phyloP scores from a whole-genome alignment of 768 basidiomycete genomes.

The Paxillus rubicundulus region DNA sequence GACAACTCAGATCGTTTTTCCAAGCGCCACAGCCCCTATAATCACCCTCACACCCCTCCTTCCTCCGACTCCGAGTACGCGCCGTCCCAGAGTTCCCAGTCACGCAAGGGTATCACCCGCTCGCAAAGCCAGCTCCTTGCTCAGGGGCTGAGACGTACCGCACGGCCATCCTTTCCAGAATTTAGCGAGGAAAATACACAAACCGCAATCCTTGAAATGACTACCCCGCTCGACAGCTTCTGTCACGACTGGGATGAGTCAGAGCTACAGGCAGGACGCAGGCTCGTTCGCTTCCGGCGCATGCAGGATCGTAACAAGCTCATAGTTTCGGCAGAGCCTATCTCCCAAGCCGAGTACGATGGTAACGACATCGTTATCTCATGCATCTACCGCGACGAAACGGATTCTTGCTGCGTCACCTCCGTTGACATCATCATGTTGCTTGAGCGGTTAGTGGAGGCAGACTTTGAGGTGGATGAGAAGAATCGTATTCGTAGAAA shows the following conservation, averaged over 20 bases:
- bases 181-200: conserved; percentile 43
- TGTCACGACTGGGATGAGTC: conserved; percentile 59
- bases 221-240: conserved; percentile 54
- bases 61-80: conserved; percentile 40
- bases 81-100: conserved; percentile 27
- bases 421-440: conserved; percentile 96
- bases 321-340: conserved; percentile 73
- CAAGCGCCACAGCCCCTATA: conserved; percentile 40
- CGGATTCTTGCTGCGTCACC: conserved; percentile 80
- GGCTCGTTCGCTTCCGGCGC: conserved; percentile 84
- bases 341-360: conserved; percentile 70
- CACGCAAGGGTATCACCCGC: conserved; percentile 1
- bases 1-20: conserved; percentile 22
- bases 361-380: conserved; percentile 83
- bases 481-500: conserved; percentile 96
- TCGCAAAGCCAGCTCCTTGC: conserved; percentile 2
- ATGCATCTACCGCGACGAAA: conserved; percentile 86
- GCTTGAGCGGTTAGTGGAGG: conserved; percentile 73
- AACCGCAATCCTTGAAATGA: conserved; percentile 59
- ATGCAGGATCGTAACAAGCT: conserved; percentile 74
- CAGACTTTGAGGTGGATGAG: conserved; percentile 87
- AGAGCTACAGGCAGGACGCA: conserved; percentile 67
- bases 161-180: conserved; percentile 25
- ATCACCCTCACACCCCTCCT: conserved; percentile 40
- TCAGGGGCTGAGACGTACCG: conserved; percentile 22